phyloP scores from a whole-genome alignment of 169 alveolate genomes.

The Plasmodium gaboni region DNA sequence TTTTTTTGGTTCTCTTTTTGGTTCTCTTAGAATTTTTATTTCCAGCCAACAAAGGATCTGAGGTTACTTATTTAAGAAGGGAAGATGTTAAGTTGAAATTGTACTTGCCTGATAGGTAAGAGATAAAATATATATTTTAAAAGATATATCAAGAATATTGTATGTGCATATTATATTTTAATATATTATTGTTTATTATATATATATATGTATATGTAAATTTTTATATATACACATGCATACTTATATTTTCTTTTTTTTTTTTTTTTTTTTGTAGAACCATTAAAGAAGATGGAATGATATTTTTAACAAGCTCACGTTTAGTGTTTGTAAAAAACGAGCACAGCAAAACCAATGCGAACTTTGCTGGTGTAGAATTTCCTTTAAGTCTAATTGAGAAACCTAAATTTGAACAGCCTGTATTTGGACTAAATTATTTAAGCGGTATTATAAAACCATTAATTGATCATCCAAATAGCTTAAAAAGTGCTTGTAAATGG shows the following conservation, averaged over 20 bases:
- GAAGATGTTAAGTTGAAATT: slow-evolving; percentile 66
- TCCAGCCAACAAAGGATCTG: slow-evolving; percentile 74
- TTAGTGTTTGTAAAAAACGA: slow-evolving; percentile 58
- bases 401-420: slow-evolving; percentile 75
- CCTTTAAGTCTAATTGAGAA: slow-evolving; percentile 67
- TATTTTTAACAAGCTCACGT: slow-evolving; percentile 71
- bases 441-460: slow-evolving; percentile 58
- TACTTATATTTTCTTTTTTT: slow-evolving; percentile 10
- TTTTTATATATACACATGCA: neutral
- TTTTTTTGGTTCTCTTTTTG: neutral
- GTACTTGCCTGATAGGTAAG: slow-evolving; percentile 71
- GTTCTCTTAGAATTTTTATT: slow-evolving; percentile 32
- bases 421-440: slow-evolving; percentile 66
- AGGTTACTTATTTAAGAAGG: slow-evolving; percentile 53
- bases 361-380: slow-evolving; percentile 55
- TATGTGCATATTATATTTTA: neutral
- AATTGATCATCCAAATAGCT: slow-evolving; percentile 61
- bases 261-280: slow-evolving; percentile 35
- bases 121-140: too few relatives aligned
- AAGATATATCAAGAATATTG: too few relatives aligned
- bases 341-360: slow-evolving; percentile 56
- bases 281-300: slow-evolving; percentile 71
- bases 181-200: neutral
- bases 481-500: slow-evolving; percentile 67
- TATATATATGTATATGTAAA: neutral